Evolutionary conservation across 352 stramenopile species (phyloP).

Genomic region (Phytophthora crassamura): DNA sequence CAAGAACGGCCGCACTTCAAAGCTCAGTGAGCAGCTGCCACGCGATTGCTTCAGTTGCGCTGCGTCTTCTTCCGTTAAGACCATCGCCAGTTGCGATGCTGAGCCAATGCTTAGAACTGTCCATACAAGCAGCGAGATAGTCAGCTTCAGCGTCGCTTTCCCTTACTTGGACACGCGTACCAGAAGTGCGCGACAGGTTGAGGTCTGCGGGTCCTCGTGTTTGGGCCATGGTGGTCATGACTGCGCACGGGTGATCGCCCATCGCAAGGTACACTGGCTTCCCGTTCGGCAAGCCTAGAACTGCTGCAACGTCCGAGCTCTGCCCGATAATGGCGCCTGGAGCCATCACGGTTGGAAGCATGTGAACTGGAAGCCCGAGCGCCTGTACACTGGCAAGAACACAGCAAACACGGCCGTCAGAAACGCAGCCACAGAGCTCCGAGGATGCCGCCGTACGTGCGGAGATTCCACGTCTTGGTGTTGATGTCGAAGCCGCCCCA

Average conservation of each 20-base stretch:
- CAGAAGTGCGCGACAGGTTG: conserved; percentile 43
- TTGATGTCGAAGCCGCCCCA: conserved; percentile 68
- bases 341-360: conserved; percentile 53
- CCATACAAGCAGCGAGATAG: neutral
- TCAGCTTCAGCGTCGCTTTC: neutral
- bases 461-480: conserved; percentile 47
- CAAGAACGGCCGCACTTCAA: conserved; percentile 74
- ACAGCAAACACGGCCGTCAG: neutral
- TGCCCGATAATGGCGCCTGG: conserved; percentile 55
- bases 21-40: conserved; percentile 40
- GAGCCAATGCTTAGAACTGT: conserved; percentile 79
- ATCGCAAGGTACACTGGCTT: conserved; percentile 62
- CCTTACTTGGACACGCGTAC: neutral
- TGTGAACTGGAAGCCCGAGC: conserved; percentile 51
- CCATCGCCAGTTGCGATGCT: conserved; percentile 69
- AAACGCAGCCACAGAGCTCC: neutral
- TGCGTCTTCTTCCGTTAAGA: conserved; percentile 50
- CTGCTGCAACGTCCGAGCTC: conserved; percentile 9
- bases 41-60: conserved; percentile 20
- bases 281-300: conserved; percentile 40
- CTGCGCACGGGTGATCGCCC: conserved; percentile 74
- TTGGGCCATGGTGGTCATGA: conserved; percentile 49
- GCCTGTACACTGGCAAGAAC: conserved; percentile 45
- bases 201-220: conserved; percentile 23
- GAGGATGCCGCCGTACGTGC: conserved; percentile 31